Evolutionary conservation across 768 basidiomycete genomes (phyloP), one percentile per base, ranked within the genome.

Genomic region (Leccinum sublutescens): DNA sequence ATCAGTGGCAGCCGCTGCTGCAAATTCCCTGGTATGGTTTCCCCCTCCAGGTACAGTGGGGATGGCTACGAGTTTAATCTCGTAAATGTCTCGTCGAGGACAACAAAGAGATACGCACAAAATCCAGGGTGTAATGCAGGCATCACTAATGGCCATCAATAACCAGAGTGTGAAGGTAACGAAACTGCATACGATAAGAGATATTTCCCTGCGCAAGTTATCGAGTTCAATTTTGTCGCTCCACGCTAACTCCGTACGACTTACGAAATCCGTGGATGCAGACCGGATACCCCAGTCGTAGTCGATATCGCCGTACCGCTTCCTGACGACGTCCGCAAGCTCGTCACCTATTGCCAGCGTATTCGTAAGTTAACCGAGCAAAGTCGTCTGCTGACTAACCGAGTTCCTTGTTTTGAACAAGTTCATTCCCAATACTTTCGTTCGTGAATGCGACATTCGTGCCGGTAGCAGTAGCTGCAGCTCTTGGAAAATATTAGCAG

Each of bases 261-360:
- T 76, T 64, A 91, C 91, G 62, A 93, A 93, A 69, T 93, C 91
- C 3, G 91, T 93, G 5, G 89, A 93, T 12, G 89, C 91, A 49
- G 79, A 80, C 5, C 76, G 74, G 64, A 88, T 88, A 48, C 89
- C 86, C 79, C 83, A 85, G 60, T 82, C 80, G 65, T 85, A 82
- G 68, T 88, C 85, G 56, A 88, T 77, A 3, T 73, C 72, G 0
- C 87, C 88, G 58, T 85, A 88, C 56, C 83, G 83, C 60, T 82
- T 84, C 17, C 79, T 73, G 34, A 84, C 79, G 40, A 89, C 78
- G 51, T 82, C 80, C 0, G 83, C 83, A 33, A 90, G 85, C 67
- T 88, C 87, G 14, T 77, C 79, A 2, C 85, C 90, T 91, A 56
- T 29, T 36, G 33, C 14, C 34, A 50, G 17, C 15, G 7, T 25